phyloP scores from a whole-genome alignment of 345 rosid species.

The Stellera chamaejasme region DNA sequence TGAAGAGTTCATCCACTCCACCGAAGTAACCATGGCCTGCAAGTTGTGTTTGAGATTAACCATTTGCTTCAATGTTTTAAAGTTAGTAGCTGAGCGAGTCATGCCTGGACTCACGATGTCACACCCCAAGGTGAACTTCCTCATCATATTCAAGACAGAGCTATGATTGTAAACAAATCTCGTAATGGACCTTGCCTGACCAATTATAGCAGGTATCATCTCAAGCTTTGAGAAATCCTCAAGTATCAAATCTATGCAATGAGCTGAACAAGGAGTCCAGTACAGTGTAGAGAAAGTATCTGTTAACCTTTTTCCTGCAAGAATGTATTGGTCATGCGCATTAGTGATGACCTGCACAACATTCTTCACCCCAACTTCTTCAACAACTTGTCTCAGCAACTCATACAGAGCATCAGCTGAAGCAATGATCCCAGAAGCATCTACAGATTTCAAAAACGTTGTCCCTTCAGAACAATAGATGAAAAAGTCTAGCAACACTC shows the following conservation, averaged over 20 bases:
- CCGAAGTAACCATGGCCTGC: constrained; percentile 79
- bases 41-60: constrained; percentile 49
- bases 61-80: constrained; percentile 51
- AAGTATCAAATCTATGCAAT: constrained; percentile 64
- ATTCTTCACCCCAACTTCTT: constrained; percentile 62
- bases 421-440: constrained; percentile 38
- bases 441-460: constrained; percentile 57
- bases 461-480: constrained; percentile 63
- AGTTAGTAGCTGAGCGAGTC: constrained; percentile 61
- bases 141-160: constrained; percentile 60
- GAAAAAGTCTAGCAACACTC: constrained; percentile 41
- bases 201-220: constrained; percentile 57
- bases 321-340: constrained; percentile 42
- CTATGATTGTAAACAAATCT: constrained; percentile 73
- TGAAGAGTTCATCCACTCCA: constrained; percentile 71
- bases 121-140: constrained; percentile 59
- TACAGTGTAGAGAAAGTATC: constrained; percentile 63
- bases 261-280: constrained; percentile 87
- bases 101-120: constrained; percentile 62
- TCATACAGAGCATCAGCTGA: constrained; percentile 51
- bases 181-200: constrained; percentile 73
- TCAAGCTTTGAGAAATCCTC: constrained; percentile 59
- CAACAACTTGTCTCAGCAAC: constrained; percentile 60
- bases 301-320: constrained; percentile 56
- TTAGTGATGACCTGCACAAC: constrained; percentile 87